Evolutionary conservation across 1,139 yeast genomes (phyloP), one percentile per base, ranked within the genome.

Genomic region (Hyphopichia burtonii): DNA sequence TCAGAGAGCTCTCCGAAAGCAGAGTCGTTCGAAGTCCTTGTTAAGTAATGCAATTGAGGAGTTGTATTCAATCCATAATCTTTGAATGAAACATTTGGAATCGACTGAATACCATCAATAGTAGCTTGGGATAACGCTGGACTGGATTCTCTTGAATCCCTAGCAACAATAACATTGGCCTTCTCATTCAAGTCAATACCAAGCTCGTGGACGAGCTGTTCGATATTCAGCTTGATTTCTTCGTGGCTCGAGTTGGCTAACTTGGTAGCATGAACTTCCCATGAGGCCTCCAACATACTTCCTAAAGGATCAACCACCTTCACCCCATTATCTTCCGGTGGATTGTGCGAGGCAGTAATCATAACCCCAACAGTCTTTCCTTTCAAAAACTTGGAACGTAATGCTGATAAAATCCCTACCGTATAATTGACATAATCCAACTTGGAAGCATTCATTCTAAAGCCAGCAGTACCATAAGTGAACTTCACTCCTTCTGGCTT

Each of bases 271-370:
- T 82, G 71, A 2, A 72, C 65, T 61, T 93, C 99, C 99, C 99
- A 94, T 12, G 75, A 59, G 42, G 81, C 79, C 46, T 82, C 88
- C 53, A 93, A 76, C 99, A 93, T 93, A 51, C 87, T 93, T 27
- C 99, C 99, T 62, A 78, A 67, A 1, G 99, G 98, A 54, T 93
- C 99, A 32, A 91, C 90, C 19, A 93, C 74, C 66, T 93, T 93
- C 44, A 93, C 96, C n/a, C 99, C 99, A 54, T 93, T 93, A 58
- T 93, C 99, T 40, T 73, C 74, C 0, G 98, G 96, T 0, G 98
- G 98, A 55, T 93, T 93, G 62, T 93, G 99, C 1, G 96, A 88
- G 0, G 99, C 99, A 2, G 99, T 94, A 54, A 94, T 83, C 98
- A 94, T 93, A 10, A 90, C 85, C 17, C 95, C 96, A 37, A 91